phyloP scores from a whole-genome alignment of 306 rosid genomes.

The Glycine latifolia region DNA sequence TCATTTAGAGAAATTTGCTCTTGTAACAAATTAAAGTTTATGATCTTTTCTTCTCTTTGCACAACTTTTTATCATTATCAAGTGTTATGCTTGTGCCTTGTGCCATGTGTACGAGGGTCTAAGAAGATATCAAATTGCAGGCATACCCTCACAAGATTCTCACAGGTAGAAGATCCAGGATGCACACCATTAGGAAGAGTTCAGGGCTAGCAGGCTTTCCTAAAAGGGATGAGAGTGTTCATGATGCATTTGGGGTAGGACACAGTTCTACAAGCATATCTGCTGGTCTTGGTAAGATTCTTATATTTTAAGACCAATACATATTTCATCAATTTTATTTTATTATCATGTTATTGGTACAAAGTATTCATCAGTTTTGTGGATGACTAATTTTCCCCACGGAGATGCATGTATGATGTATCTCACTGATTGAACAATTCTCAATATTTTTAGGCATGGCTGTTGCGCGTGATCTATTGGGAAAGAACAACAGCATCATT shows the following conservation, averaged over 20 bases:
- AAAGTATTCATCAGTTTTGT: no score
- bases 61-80: not conserved
- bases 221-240: slow-evolving; percentile 85
- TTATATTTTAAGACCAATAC: not conserved
- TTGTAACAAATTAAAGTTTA: not conserved
- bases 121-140: slow-evolving; percentile 59
- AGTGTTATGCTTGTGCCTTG: not conserved
- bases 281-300: slow-evolving; percentile 83
- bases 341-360: no score
- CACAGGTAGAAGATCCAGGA: slow-evolving; percentile 87
- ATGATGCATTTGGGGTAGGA: slow-evolving; percentile 93
- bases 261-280: slow-evolving; percentile 98
- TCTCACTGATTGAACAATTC: not conserved
- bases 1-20: not conserved
- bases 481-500: slow-evolving; percentile 74
- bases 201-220: slow-evolving; percentile 95
- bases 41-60: not conserved
- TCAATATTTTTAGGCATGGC: slow-evolving; percentile 81
- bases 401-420: not conserved
- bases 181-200: slow-evolving; percentile 90
- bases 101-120: slow-evolving; percentile 39
- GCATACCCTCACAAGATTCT: slow-evolving; percentile 95
- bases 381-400: no score
- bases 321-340: not conserved
- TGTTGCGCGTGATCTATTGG: slow-evolving; percentile 84